Percentiles rank a stretch among this genome's conserved stretches.
phyloP scores from a whole-genome alignment of 495 filamentous ascomycete genomes.

The Haplographium delicatum region DNA sequence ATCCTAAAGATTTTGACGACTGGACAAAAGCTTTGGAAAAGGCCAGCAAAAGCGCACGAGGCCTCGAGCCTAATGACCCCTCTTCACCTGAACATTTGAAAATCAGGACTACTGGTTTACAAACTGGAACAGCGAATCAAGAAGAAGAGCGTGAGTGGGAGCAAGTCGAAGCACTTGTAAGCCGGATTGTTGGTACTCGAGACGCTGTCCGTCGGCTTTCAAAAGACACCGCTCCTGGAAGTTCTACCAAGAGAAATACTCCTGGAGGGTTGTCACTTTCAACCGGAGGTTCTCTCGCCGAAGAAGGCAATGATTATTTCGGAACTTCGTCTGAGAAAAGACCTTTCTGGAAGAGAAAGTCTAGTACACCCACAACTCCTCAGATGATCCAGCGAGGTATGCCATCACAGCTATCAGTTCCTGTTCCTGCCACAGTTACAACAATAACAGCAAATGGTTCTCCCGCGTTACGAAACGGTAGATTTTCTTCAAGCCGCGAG shows the following conservation, averaged over 20 bases:
- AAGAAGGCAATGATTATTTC: slow-evolving; percentile 43
- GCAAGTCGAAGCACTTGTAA: slow-evolving; percentile 74
- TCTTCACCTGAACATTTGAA: slow-evolving; percentile 10
- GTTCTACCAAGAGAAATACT: slow-evolving; percentile 6
- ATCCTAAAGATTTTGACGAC: slow-evolving; percentile 73
- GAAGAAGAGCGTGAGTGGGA: slow-evolving; percentile 80
- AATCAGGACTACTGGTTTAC: slow-evolving; percentile 14
- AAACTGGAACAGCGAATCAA: slow-evolving; percentile 2
- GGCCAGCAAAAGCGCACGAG: slow-evolving; percentile 55
- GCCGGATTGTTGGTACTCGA: slow-evolving; percentile 75
- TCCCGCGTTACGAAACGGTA: slow-evolving; percentile 11
- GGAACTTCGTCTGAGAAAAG: slow-evolving; percentile 40
- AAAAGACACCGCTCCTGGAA: slow-evolving; percentile 63
- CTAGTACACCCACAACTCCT: slow-evolving; percentile 41
- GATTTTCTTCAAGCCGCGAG: slow-evolving; percentile 23
- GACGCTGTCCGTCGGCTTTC: slow-evolving; percentile 83
- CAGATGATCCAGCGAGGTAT: slow-evolving; percentile 40
- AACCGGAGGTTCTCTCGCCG: slow-evolving; percentile 16
- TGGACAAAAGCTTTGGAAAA: slow-evolving; percentile 84
- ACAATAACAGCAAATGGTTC: slow-evolving; percentile 31
- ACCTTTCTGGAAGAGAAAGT: slow-evolving; percentile 90
- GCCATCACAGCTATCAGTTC: slow-evolving; percentile 55
- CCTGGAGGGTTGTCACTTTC: slow-evolving; percentile 13
- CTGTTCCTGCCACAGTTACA: slow-evolving; percentile 38
- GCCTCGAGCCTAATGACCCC: slow-evolving; percentile 18